phyloP scores from a whole-genome alignment of 768 basidiomycete genomes.

The Sarcodon aspratus region DNA sequence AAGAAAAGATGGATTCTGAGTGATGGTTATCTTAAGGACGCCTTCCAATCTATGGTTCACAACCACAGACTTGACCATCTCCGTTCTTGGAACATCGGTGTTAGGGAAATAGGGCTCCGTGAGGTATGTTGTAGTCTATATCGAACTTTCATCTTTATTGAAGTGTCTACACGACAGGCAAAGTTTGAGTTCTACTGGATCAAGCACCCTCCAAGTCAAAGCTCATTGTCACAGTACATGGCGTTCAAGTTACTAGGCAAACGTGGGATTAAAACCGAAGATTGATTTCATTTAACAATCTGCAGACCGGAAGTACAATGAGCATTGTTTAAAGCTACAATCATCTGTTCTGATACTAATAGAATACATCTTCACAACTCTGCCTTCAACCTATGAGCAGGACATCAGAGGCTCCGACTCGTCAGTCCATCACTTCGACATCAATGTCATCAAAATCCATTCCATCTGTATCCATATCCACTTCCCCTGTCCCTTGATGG shows the following conservation, averaged over 20 bases:
- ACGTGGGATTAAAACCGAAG: no score
- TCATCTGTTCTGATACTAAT: neutral
- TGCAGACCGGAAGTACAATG: no score
- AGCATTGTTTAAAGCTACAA: no score
- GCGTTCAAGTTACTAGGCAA: no score
- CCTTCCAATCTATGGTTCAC: conserved; percentile 11
- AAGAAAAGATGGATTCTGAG: conserved; percentile 7
- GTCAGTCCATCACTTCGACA: conserved; percentile 60
- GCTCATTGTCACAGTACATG: no score
- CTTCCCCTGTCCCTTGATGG: conserved; percentile 50
- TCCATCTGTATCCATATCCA: conserved; percentile 40
- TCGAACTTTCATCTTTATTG: neutral
- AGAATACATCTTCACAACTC: conserved; percentile 1
- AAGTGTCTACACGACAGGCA: no score
- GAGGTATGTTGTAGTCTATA: neutral
- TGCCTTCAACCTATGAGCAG: no score
- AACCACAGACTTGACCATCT: conserved; percentile 12
- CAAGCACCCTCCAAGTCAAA: no score
- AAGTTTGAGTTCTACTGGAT: no score
- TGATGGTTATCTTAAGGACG: conserved; percentile 4
- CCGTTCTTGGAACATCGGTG: conserved; percentile 7
- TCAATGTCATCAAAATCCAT: conserved; percentile 52
- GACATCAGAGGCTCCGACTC: no score
- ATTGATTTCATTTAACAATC: no score
- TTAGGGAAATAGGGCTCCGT: conserved; percentile 1